phyloP scores from a whole-genome alignment of 2,329 filamentous ascomycete genomes.

The Sporothrix brunneoviolacea region DNA sequence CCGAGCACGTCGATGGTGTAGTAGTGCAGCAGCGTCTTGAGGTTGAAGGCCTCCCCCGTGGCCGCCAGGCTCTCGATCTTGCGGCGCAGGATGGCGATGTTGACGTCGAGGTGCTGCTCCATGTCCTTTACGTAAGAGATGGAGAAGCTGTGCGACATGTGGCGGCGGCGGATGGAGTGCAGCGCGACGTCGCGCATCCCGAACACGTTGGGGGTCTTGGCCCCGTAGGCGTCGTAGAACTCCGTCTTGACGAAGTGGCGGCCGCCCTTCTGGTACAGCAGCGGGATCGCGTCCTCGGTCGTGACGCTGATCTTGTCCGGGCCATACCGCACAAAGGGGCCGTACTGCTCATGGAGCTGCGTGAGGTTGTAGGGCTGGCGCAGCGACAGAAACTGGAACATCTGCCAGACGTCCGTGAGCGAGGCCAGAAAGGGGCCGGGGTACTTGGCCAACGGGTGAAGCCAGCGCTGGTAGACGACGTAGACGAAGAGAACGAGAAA shows the following conservation, averaged over 20 bases:
- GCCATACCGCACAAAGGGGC: constrained; percentile 25
- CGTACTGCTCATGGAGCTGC: constrained; percentile 22
- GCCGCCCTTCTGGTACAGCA: constrained; percentile 20
- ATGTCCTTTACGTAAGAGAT: constrained; percentile 28
- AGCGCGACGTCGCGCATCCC: constrained; percentile 26
- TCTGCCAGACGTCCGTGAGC: constrained; percentile 25
- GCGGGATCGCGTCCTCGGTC: constrained; percentile 22
- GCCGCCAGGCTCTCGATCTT: constrained; percentile 16
- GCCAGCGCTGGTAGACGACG: constrained; percentile 19
- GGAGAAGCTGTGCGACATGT: constrained; percentile 29
- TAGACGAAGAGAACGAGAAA: not conserved
- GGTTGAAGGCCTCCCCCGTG: constrained; percentile 21
- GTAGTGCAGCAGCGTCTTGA: constrained; percentile 25
- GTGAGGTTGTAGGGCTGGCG: constrained; percentile 23
- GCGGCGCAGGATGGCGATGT: constrained; percentile 24
- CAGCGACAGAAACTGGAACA: constrained; percentile 21
- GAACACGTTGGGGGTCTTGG: constrained; percentile 28
- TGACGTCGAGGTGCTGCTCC: constrained; percentile 27
- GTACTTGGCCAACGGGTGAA: constrained; percentile 26
- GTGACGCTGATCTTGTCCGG: constrained; percentile 27
- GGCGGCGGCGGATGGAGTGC: constrained; percentile 22
- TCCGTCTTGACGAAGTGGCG: constrained; percentile 27
- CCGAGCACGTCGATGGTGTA: constrained; percentile 24
- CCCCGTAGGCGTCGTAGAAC: constrained; percentile 29
- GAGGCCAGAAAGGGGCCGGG: constrained; percentile 27